A percentile compares a stretch with the other conserved stretches of the same genome.
Evolutionary conservation across 371 early-diverging fungal genomes (phyloP).

Genomic region (Apophysomyces ossiformis): DNA sequence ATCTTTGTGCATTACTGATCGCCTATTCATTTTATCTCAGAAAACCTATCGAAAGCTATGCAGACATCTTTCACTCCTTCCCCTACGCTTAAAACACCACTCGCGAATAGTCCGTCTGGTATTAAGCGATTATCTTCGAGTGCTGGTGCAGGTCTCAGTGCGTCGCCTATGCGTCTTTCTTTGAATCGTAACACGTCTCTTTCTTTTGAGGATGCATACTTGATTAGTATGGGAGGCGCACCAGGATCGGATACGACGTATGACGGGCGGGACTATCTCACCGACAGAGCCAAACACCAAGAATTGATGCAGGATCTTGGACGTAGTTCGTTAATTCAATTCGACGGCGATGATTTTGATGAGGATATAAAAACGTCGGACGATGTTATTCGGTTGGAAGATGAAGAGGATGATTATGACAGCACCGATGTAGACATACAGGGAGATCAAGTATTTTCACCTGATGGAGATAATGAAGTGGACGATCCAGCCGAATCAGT

Average conservation of each 20-base stretch:
- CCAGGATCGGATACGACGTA: slow-evolving; percentile 39
- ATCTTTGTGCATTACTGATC: too few relatives aligned
- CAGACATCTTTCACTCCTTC: slow-evolving; percentile 50
- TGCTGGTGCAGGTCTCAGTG: slow-evolving; percentile 26
- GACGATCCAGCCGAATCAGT: slow-evolving; percentile 54
- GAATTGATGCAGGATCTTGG: slow-evolving; percentile 18
- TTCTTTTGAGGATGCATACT: slow-evolving; percentile 67
- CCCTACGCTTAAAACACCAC: slow-evolving; percentile 22
- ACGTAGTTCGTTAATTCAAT: slow-evolving; percentile 45
- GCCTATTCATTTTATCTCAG: slow-evolving; percentile 21
- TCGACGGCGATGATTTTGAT: slow-evolving; percentile 43
- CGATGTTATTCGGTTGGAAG: slow-evolving; percentile 29
- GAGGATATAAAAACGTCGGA: slow-evolving; percentile 4
- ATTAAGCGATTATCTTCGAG: slow-evolving; percentile 47
- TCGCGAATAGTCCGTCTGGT: slow-evolving; percentile 36
- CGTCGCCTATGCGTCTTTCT: slow-evolving; percentile 14
- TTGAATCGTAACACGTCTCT: slow-evolving; percentile 38
- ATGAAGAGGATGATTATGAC: slow-evolving; percentile 20
- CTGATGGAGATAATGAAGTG: slow-evolving; percentile 68
- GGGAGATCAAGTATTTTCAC: slow-evolving; percentile 50
- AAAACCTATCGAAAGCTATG: slow-evolving; percentile 56
- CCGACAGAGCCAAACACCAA: slow-evolving; percentile 15
- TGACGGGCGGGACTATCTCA: slow-evolving; percentile 12
- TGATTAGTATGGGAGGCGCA: slow-evolving; percentile 61
- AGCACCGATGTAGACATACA: slow-evolving; percentile 19